A percentile compares a stretch with the other conserved stretches of the same genome.
phyloP scores from a whole-genome alignment of 2,329 filamentous ascomycete genomes.

The Colletotrichum falcatum region DNA sequence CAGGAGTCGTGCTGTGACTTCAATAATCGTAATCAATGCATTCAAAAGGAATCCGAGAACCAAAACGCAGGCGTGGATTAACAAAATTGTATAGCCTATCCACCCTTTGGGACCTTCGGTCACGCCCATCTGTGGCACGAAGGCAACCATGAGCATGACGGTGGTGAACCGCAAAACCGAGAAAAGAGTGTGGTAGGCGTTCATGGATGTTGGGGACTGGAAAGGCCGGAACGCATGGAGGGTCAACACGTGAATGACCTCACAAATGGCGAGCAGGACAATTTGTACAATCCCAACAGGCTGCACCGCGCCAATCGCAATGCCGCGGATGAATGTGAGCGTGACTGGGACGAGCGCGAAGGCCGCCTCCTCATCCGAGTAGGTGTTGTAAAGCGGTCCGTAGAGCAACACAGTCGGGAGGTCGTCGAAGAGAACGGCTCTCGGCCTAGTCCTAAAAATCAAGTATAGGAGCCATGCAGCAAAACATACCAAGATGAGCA shows the following conservation, averaged over 20 bases:
- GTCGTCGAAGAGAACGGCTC: constrained; percentile 92
- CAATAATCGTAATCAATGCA: constrained; percentile 88
- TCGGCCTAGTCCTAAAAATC: constrained; percentile 83
- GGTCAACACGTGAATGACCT: constrained; percentile 89
- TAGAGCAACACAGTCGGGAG: constrained; percentile 89
- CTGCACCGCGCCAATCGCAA: constrained; percentile 93
- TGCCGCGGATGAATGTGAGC: constrained; percentile 85
- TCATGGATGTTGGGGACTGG: constrained; percentile 94
- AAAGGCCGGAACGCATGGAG: constrained; percentile 92
- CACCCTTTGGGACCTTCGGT: constrained; percentile 86
- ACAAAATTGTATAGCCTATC: constrained; percentile 92
- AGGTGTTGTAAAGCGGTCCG: constrained; percentile 96
- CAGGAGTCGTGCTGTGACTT: constrained; percentile 84
- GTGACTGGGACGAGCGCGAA: constrained; percentile 91
- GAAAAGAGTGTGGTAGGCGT: constrained; percentile 91
- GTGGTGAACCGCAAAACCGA: constrained; percentile 80
- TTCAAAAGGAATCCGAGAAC: constrained; percentile 95
- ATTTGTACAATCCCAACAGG: constrained; percentile 93
- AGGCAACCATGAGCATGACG: constrained; percentile 82
- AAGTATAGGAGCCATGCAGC: constrained; percentile 83
- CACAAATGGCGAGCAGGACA: constrained; percentile 91
- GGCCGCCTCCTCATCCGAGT: constrained; percentile 90
- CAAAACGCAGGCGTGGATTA: constrained; percentile 86
- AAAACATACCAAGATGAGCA: constrained; percentile 79
- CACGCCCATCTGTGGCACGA: constrained; percentile 85